These are phyloP conservation scores for Populus ilicifolia DNA, from an alignment of 345 rosid species.

Conservation along the genomic window DNA sequence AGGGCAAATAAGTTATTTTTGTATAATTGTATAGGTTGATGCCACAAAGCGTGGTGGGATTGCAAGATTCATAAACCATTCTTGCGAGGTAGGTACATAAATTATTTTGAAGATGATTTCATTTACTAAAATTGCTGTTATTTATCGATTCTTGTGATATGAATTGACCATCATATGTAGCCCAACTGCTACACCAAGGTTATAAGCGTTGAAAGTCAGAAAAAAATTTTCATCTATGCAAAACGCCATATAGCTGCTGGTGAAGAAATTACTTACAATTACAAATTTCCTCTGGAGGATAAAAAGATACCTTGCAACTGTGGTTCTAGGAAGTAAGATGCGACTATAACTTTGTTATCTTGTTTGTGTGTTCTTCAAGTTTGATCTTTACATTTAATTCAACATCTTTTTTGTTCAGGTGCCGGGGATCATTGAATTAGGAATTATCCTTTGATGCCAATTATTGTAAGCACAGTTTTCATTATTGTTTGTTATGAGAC, in stretches of 20 bases:
- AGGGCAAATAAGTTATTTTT: constrained; percentile 1
- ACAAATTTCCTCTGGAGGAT: constrained; percentile 95
- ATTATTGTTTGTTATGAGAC: constrained; percentile 8
- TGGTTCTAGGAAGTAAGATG: constrained; percentile 81
- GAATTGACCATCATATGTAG: constrained; percentile 40
- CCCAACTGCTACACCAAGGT: constrained; percentile 98
- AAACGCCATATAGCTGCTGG: constrained; percentile 78
- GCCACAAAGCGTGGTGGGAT: constrained; percentile 99
- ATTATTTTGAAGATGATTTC: constrained; percentile 1
- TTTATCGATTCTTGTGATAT: constrained; percentile 19
- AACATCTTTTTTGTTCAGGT: constrained; percentile 43
- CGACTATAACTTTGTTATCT: constrained; percentile 6
- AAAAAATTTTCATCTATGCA: constrained; percentile 90
- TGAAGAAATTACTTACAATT: constrained; percentile 94
- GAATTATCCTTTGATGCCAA: constrained; percentile 17
- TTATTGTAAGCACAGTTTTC: constrained; percentile 25
- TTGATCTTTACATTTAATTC: neutral
- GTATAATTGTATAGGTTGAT: constrained; percentile 58
- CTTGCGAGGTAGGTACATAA: constrained; percentile 70
- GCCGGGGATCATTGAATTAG: constrained; percentile 90
- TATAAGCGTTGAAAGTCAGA: constrained; percentile 87
- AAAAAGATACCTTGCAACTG: constrained; percentile 97
- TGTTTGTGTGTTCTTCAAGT: constrained; percentile 1
- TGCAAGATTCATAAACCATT: constrained; percentile 98
- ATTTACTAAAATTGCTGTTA: constrained; percentile 17